Evolutionary conservation across 1,284 basidiomycete species (phyloP).

Genomic region (Cryptococcus neoformans): DNA sequence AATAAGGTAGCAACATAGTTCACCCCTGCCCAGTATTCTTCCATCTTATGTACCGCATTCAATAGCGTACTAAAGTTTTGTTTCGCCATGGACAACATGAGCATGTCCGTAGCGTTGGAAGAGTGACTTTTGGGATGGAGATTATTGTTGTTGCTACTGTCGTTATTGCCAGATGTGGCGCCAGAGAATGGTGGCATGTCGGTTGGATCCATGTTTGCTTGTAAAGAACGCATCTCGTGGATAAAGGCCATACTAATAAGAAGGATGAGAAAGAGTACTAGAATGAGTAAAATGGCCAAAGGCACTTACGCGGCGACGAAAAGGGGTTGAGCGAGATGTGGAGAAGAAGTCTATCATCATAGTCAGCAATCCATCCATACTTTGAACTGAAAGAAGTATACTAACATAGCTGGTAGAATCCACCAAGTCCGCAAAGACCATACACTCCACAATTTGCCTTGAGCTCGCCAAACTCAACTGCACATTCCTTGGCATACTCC

Average conservation of each 20-base stretch:
- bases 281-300: too few relatives aligned
- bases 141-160: neutral
- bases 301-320: slow-evolving; percentile 24
- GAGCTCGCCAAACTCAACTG: slow-evolving; percentile 47
- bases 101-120: slow-evolving; percentile 35
- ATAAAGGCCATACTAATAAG: slow-evolving; percentile 45
- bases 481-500: slow-evolving; percentile 46
- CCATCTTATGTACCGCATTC: slow-evolving; percentile 45
- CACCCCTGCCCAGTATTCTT: slow-evolving; percentile 50
- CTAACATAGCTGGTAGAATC: slow-evolving; percentile 41
- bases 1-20: slow-evolving; percentile 41
- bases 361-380: slow-evolving; percentile 3
- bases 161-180: too few relatives aligned
- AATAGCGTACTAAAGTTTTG: slow-evolving; percentile 46
- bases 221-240: slow-evolving; percentile 45
- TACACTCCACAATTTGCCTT: slow-evolving; percentile 50
- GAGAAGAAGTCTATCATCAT: slow-evolving; percentile 14
- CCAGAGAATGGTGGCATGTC: neutral
- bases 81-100: slow-evolving; percentile 46
- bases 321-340: slow-evolving; percentile 22
- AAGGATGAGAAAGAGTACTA: neutral
- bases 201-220: slow-evolving; percentile 11
- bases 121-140: neutral
- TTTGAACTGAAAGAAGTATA: neutral
- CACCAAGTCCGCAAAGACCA: slow-evolving; percentile 48